These are phyloP conservation scores for Cladosporium sp. DNA, from an alignment of 2,329 filamentous ascomycete species.

Conservation along the genomic window DNA sequence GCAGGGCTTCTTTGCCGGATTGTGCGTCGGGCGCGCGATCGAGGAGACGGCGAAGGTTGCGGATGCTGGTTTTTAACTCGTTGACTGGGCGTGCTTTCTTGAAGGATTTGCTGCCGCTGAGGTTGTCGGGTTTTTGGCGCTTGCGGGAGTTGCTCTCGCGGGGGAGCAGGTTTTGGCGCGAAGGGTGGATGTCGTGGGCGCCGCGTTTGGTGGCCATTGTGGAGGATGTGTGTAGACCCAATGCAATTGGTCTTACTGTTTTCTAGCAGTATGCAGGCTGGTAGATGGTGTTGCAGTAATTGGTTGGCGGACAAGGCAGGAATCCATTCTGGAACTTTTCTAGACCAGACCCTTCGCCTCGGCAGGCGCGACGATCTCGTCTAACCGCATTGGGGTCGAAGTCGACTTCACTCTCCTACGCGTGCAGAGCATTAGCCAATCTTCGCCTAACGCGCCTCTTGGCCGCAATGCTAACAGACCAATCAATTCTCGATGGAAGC, in stretches of 20 bases:
- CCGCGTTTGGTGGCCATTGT: slow-evolving; percentile 24
- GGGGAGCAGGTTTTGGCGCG: slow-evolving; percentile 22
- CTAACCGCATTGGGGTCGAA: neutral
- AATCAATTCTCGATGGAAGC: slow-evolving; percentile 46
- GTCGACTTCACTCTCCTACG: neutral
- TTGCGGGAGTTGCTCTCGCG: slow-evolving; percentile 17
- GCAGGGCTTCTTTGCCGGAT: slow-evolving; percentile 46
- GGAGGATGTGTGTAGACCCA: neutral
- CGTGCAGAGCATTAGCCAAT: neutral
- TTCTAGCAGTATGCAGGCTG: neutral
- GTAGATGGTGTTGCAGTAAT: neutral
- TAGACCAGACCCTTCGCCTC: neutral
- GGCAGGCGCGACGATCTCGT: neutral
- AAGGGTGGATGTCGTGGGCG: slow-evolving; percentile 22
- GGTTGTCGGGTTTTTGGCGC: slow-evolving; percentile 21
- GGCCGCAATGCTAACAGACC: neutral
- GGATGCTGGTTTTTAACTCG: slow-evolving; percentile 66
- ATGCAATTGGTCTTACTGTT: neutral
- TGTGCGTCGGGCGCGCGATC: slow-evolving; percentile 41
- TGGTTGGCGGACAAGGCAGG: neutral
- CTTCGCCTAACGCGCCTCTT: neutral
- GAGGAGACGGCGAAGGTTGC: slow-evolving; percentile 65
- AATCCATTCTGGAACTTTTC: neutral
- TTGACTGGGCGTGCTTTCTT: slow-evolving; percentile 43
- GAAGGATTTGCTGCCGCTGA: slow-evolving; percentile 24